Evolutionary conservation across 306 rosid genomes (phyloP).

Genomic region (peach (Prunus persica)): Prunus_persica_NCBIv2 NC_034015.1:1589001-1589500

Average conservation of each 20-base stretch:
- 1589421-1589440: slow-evolving; percentile 38
- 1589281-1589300: neutral
- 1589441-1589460: slow-evolving; percentile 64
- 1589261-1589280: neutral
- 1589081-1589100: no score
- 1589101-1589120: no score
- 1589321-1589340: neutral
- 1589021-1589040: neutral
- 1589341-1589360: neutral
- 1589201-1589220: neutral
- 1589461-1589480: slow-evolving; percentile 60
- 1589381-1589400: slow-evolving; percentile 86
- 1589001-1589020: neutral
- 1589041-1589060: neutral
- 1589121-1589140: no score
- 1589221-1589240: neutral
- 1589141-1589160: neutral
- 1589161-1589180: neutral
- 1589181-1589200: neutral
- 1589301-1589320: neutral
- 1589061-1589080: neutral
- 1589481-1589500: slow-evolving; percentile 39
- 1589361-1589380: slow-evolving; percentile 32
- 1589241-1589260: neutral
- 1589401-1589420: slow-evolving; percentile 80